A percentile compares a stretch with the other conserved stretches of the same genome.
These are phyloP conservation scores for Thelephora ganbajun DNA, from an alignment of 768 basidiomycete genomes.

Conservation along the genomic window DNA sequence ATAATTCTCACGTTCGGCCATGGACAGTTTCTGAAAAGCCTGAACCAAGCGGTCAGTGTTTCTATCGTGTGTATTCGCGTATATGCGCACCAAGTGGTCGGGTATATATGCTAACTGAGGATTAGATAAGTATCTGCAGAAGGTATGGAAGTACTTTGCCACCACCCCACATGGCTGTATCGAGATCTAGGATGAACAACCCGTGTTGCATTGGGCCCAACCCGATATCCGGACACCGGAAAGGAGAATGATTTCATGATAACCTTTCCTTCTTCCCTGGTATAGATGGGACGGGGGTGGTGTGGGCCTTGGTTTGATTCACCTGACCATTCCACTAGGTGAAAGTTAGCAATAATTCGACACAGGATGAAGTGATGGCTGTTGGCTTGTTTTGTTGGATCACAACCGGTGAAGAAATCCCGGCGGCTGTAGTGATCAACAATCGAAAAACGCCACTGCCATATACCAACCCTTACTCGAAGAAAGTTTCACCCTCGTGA, in stretches of 20 bases:
- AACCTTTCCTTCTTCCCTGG: constrained; percentile 41
- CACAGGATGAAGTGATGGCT: constrained; percentile 4
- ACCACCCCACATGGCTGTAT: constrained; percentile 82
- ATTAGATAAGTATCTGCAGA: no score
- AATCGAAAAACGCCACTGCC: constrained; percentile 8
- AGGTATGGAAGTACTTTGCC: no score
- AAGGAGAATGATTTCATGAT: constrained; percentile 39
- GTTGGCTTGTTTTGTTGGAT: constrained; percentile 52
- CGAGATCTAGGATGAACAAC: constrained; percentile 72
- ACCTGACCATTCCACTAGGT: constrained; percentile 36
- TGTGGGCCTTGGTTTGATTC: constrained; percentile 38
- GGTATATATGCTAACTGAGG: constrained; percentile 6
- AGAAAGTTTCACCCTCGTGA: constrained; percentile 53
- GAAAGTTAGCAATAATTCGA: constrained; percentile 2
- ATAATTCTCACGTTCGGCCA: background rate
- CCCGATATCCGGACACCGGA: constrained; percentile 68
- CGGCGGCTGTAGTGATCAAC: constrained; percentile 27
- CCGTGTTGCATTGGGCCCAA: constrained; percentile 54
- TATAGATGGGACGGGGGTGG: constrained; percentile 37
- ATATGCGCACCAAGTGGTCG: background rate
- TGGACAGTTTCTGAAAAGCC: background rate
- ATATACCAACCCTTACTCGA: constrained; percentile 44
- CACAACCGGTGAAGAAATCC: constrained; percentile 40
- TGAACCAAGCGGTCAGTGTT: background rate
- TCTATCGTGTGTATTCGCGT: background rate